Conservation (phyloP, 495 filamentous ascomycete species). For the Evansstolkia leycettana region DNA sequence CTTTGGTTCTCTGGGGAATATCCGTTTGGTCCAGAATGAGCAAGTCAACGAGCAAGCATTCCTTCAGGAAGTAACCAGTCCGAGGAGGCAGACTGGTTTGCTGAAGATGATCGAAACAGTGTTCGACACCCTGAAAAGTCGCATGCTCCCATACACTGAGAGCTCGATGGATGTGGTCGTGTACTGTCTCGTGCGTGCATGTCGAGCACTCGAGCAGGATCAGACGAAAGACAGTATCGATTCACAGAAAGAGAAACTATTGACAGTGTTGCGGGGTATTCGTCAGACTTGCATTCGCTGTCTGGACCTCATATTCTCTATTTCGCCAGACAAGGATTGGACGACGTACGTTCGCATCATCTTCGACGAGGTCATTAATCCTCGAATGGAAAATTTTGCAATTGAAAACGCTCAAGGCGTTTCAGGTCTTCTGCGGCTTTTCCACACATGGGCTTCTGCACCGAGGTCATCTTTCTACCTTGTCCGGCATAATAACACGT, state of each 20-base stretch:
- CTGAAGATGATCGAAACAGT: slow-evolving; percentile 86
- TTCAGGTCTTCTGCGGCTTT: slow-evolving; percentile 68
- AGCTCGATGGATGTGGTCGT: slow-evolving; percentile 61
- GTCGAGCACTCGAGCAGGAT: slow-evolving; percentile 38
- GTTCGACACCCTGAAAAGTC: slow-evolving; percentile 65
- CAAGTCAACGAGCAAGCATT: slow-evolving; percentile 38
- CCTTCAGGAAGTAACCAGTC: slow-evolving; percentile 39
- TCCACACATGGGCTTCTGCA: slow-evolving; percentile 66
- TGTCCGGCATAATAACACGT: slow-evolving; percentile 43
- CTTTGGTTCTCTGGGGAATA: slow-evolving; percentile 52
- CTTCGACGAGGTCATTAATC: slow-evolving; percentile 60
- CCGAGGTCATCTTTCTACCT: slow-evolving; percentile 57
- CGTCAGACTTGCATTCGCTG: slow-evolving; percentile 67
- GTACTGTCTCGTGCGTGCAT: slow-evolving; percentile 66
- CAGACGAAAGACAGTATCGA: slow-evolving; percentile 25
- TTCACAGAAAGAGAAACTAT: slow-evolving; percentile 28
- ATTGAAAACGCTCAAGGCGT: slow-evolving; percentile 80
- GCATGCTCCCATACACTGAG: slow-evolving; percentile 46
- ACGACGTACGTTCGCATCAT: slow-evolving; percentile 54
- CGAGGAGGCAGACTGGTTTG: slow-evolving; percentile 74
- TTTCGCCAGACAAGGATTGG: slow-evolving; percentile 56
- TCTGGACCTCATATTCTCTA: slow-evolving; percentile 61
- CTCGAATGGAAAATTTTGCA: slow-evolving; percentile 67
- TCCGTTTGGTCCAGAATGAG: slow-evolving; percentile 41
- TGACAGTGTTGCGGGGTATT: slow-evolving; percentile 53